Percentiles rank a stretch among this genome's conserved stretches.
Evolutionary conservation across 306 rosid genomes (phyloP).

Genomic region (Prunus padus): DNA sequence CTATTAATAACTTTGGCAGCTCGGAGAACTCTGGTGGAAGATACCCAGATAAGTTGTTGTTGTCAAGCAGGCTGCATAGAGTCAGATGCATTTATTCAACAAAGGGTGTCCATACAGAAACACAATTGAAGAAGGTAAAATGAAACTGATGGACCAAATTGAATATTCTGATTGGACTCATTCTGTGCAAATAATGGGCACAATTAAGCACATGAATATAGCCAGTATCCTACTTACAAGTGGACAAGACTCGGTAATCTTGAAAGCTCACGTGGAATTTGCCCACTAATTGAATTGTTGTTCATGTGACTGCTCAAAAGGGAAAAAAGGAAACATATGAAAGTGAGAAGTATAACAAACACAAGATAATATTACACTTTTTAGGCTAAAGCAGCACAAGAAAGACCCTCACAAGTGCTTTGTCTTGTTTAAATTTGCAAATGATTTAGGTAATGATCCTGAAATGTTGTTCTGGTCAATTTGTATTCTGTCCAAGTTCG

Average conservation of each 20-base stretch:
- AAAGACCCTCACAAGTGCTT: constrained; percentile 78
- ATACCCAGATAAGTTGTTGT: constrained; percentile 80
- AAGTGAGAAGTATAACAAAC: neutral
- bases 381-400: neutral
- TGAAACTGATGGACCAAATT: neutral
- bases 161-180: neutral
- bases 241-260: constrained; percentile 63
- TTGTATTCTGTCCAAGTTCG: constrained; percentile 59
- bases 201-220: neutral
- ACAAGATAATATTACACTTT: neutral
- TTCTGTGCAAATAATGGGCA: neutral
- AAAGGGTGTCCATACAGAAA: neutral
- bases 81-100: constrained; percentile 7
- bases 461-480: constrained; percentile 72
- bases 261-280: constrained; percentile 67
- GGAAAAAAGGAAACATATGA: constrained; percentile 6
- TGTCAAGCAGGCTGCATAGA: constrained; percentile 87
- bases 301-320: constrained; percentile 87
- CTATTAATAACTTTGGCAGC: constrained; percentile 48
- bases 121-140: neutral
- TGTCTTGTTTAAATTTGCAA: constrained; percentile 58
- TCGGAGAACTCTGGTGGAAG: constrained; percentile 62
- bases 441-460: constrained; percentile 69
- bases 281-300: constrained; percentile 91
- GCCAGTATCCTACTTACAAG: constrained; percentile 53